These are phyloP conservation scores for Ophiostoma angusticollis DNA, from an alignment of 2,329 filamentous ascomycete genomes.

Conservation along the genomic window DNA sequence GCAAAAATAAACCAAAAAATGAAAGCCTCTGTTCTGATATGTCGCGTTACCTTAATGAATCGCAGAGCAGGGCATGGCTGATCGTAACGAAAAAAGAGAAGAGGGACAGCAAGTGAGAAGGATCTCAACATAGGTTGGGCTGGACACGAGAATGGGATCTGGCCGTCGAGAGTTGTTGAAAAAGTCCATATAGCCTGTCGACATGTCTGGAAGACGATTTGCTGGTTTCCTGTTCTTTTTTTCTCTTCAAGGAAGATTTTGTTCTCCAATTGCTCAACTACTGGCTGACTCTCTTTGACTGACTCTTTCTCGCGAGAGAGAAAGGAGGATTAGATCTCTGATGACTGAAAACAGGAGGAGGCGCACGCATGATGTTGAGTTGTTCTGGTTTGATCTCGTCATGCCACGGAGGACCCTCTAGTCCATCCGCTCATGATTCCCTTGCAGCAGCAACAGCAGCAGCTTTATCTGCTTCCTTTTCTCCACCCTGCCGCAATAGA, in stretches of 20 bases:
- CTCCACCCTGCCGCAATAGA: slow-evolving; percentile 6
- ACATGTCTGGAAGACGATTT: neutral
- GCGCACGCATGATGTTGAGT: slow-evolving; percentile 16
- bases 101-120: neutral
- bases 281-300: slow-evolving; percentile 34
- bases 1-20: neutral
- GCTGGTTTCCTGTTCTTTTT: slow-evolving; percentile 5
- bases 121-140: too few relatives aligned
- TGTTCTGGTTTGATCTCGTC: slow-evolving; percentile 3
- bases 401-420: neutral
- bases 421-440: slow-evolving; percentile 5
- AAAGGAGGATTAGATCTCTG: slow-evolving; percentile 16
- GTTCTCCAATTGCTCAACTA: slow-evolving; percentile 48
- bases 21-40: too few relatives aligned
- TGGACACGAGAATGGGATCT: too few relatives aligned
- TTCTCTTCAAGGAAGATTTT: slow-evolving; percentile 27
- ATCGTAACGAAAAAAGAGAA: neutral
- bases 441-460: neutral
- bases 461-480: neutral
- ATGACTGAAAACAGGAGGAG: slow-evolving; percentile 15
- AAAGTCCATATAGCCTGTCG: neutral
- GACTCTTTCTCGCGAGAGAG: slow-evolving; percentile 32
- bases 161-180: too few relatives aligned
- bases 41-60: too few relatives aligned
- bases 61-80: too few relatives aligned